Conservation (phyloP, 2,329 filamentous ascomycete species). For the Elsinoe fawcettii region DNA sequence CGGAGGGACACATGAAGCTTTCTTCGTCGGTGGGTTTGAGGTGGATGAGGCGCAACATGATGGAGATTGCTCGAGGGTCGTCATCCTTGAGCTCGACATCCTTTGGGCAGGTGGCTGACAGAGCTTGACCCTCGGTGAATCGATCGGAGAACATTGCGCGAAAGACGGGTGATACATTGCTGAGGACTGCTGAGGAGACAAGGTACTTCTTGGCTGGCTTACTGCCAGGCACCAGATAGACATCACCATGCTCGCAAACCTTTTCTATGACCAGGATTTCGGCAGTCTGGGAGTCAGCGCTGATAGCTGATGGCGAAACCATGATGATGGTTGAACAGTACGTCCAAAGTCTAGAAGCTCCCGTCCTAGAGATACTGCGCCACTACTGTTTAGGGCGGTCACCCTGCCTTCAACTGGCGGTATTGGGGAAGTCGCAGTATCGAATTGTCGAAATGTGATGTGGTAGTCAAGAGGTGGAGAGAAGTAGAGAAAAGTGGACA, state of each 20-base stretch:
- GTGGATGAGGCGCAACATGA: background rate
- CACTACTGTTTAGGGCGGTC: too few relatives aligned
- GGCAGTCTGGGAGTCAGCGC: too few relatives aligned
- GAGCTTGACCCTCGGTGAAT: background rate
- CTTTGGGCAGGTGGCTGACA: background rate
- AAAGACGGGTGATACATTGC: background rate
- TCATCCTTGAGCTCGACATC: background rate
- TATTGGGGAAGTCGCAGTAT: too few relatives aligned
- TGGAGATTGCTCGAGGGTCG: background rate
- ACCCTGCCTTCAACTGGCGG: too few relatives aligned
- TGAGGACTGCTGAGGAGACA: background rate
- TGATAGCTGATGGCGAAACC: too few relatives aligned
- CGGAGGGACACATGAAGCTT: too few relatives aligned
- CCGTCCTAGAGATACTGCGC: too few relatives aligned
- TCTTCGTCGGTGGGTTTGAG: background rate
- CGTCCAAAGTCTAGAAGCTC: too few relatives aligned
- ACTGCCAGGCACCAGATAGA: background rate
- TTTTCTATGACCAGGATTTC: background rate
- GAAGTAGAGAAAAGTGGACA: too few relatives aligned
- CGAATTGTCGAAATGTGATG: too few relatives aligned
- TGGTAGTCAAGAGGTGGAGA: too few relatives aligned
- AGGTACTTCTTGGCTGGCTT: background rate
- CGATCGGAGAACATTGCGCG: background rate
- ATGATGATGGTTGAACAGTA: too few relatives aligned
- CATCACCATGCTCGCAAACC: background rate